Percentiles rank a stretch among this genome's conserved stretches.
Evolutionary conservation across 305 asterid genomes (phyloP).

Genomic region (Caryopteris hybrid): DNA sequence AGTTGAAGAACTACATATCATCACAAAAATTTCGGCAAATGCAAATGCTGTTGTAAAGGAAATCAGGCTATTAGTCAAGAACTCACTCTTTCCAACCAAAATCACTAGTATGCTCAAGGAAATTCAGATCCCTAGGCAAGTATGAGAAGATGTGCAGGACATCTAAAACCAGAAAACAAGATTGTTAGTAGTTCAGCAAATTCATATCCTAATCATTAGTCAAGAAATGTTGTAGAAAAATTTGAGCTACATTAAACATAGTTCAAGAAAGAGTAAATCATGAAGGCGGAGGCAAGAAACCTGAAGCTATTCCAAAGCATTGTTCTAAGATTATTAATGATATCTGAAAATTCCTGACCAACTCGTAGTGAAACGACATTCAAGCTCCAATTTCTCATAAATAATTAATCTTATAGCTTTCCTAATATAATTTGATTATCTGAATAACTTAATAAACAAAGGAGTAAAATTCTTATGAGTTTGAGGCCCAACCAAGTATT

Average conservation of each 20-base stretch:
- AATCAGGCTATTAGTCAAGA: conserved; percentile 10
- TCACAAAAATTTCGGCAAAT: background rate
- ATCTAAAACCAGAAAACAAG: conserved; percentile 49
- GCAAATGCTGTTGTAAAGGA: conserved; percentile 12
- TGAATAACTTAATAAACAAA: too few species aligned
- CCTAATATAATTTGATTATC: background rate
- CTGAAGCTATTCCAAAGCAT: background rate
- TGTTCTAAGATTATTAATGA: background rate
- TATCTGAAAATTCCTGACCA: background rate
- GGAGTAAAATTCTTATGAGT: too few species aligned
- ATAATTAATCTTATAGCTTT: background rate
- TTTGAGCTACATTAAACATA: background rate
- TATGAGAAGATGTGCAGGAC: conserved; percentile 87
- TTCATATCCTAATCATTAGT: background rate
- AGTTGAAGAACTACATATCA: background rate
- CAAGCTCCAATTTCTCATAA: background rate
- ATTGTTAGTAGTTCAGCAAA: background rate
- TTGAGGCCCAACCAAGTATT: too few species aligned
- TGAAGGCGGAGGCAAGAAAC: background rate
- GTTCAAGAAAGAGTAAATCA: background rate
- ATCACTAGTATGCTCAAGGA: conserved; percentile 86
- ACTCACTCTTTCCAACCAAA: conserved; percentile 99
- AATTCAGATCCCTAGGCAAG: conserved; percentile 96
- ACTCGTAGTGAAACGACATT: conserved; percentile 1
- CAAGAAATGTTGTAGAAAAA: background rate